A percentile compares a stretch with the other conserved stretches of the same genome.
These are phyloP conservation scores for Cubamyces lactineus DNA, from an alignment of 768 basidiomycete species.

Conservation along the genomic window DNA sequence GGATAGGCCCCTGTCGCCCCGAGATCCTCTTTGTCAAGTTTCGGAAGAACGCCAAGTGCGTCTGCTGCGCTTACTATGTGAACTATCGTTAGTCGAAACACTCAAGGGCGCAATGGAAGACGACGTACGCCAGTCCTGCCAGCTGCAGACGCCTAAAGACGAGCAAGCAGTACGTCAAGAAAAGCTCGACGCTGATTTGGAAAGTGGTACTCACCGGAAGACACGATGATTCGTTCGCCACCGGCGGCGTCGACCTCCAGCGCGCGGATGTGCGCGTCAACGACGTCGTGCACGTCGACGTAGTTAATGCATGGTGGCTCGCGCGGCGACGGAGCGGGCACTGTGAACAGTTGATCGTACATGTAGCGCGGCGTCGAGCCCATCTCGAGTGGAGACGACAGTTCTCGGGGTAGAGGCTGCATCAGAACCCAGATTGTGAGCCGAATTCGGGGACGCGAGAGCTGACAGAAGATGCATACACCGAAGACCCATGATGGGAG, in stretches of 20 bases:
- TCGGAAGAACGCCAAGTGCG: background rate
- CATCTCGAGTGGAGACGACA: background rate
- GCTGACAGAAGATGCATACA: background rate
- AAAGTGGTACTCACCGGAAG: conserved; percentile 28
- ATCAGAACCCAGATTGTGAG: background rate
- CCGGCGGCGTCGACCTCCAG: conserved; percentile 38
- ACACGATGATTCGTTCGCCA: conserved; percentile 43
- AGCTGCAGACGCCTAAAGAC: conserved; percentile 10
- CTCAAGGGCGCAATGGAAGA: background rate
- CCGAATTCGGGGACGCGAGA: background rate
- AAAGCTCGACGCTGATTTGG: background rate
- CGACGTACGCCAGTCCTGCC: conserved; percentile 26
- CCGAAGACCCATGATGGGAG: conserved; percentile 38
- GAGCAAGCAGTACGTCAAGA: background rate
- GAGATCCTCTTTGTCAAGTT: background rate
- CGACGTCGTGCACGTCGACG: conserved; percentile 42
- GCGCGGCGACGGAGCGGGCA: background rate
- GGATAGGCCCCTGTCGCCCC: background rate
- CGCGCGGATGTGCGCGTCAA: conserved; percentile 33
- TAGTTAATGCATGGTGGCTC: conserved; percentile 16
- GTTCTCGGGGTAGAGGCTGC: background rate
- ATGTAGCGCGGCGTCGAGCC: background rate
- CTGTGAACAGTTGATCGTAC: background rate
- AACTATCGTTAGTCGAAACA: background rate
- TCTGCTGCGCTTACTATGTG: conserved; percentile 22